These are phyloP conservation scores for Yamadazyma dendronema DNA, from an alignment of 1,139 yeast species.

Conservation along the genomic window DNA sequence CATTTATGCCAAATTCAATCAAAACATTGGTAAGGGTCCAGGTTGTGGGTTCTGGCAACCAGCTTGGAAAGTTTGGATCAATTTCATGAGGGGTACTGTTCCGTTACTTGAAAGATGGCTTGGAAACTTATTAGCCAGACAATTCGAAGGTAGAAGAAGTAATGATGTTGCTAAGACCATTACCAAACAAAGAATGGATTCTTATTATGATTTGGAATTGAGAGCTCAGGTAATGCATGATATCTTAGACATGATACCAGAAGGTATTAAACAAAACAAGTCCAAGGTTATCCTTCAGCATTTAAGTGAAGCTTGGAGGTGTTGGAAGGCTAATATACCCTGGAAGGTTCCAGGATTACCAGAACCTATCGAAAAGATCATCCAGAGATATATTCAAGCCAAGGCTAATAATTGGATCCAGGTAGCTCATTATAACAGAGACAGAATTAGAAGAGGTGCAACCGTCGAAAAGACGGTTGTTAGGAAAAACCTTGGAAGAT, in stretches of 20 bases:
- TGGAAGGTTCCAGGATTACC: conserved; percentile 99
- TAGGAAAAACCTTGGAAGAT: conserved; percentile 85
- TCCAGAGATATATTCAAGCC: conserved; percentile 85
- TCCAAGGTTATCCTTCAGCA: conserved; percentile 89
- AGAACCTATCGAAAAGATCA: conserved; percentile 80
- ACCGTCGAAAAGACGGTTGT: conserved; percentile 94
- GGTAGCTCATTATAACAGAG: conserved; percentile 90
- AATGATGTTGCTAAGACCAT: conserved; percentile 92
- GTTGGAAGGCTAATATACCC: conserved; percentile 98
- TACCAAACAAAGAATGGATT: conserved; percentile 93
- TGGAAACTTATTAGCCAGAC: conserved; percentile 86
- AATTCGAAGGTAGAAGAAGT: conserved; percentile 91
- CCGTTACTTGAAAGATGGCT: conserved; percentile 94
- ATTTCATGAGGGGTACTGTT: conserved; percentile 87
- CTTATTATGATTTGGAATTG: conserved; percentile 89
- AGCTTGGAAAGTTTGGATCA: conserved; percentile 96
- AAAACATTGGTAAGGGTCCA: conserved; percentile 90
- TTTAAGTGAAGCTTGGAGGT: conserved; percentile 97
- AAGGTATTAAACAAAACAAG: conserved; percentile 84
- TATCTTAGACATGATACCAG: conserved; percentile 95
- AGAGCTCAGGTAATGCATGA: conserved; percentile 96
- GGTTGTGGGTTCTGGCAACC: conserved; percentile 99
- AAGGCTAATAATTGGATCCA: conserved; percentile 98
- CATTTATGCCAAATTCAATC: conserved; percentile 79
- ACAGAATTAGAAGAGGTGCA: conserved; percentile 81